Evolutionary conservation across 805 yeast species (phyloP).

Genomic region (Starmerella sirachaensis): DNA sequence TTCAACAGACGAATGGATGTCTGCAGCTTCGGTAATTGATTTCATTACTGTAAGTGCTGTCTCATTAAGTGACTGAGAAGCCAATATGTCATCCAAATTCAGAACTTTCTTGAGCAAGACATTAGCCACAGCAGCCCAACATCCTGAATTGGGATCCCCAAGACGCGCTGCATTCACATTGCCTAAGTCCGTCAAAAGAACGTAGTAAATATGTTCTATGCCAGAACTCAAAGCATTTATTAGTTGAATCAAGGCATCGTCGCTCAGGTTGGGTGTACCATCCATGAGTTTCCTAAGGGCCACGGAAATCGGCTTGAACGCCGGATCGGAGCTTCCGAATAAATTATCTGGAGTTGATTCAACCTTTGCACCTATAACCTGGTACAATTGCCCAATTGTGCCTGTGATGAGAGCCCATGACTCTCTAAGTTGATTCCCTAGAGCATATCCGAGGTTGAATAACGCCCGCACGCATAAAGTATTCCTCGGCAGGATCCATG

Average conservation of each 20-base stretch:
- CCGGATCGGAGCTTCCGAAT: conserved; percentile 18
- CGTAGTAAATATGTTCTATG: conserved; percentile 11
- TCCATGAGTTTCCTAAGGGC: conserved; percentile 53
- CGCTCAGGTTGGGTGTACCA: conserved; percentile 45
- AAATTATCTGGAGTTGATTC: conserved; percentile 2
- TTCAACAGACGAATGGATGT: not conserved
- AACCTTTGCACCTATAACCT: conserved; percentile 1
- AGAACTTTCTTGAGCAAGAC: conserved; percentile 35
- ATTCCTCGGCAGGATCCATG: conserved; percentile 47
- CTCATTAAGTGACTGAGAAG: conserved; percentile 39
- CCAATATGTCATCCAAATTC: conserved; percentile 26
- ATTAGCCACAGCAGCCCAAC: conserved; percentile 39
- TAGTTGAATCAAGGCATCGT: conserved; percentile 39
- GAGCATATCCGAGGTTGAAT: conserved; percentile 59
- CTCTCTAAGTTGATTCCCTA: conserved; percentile 58
- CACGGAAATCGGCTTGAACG: conserved; percentile 36
- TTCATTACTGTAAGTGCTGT: conserved; percentile 31
- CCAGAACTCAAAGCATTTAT: conserved; percentile 32
- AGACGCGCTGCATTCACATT: conserved; percentile 43
- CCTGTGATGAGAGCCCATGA: conserved; percentile 54
- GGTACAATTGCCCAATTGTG: conserved; percentile 14
- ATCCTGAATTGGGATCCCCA: conserved; percentile 23
- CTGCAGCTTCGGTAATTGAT: not conserved
- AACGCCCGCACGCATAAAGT: conserved; percentile 68
- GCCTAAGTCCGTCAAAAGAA: conserved; percentile 42